Base-by-base conservation (phyloP, 306 rosid genomes). In the Prunus dulcis region DNA sequence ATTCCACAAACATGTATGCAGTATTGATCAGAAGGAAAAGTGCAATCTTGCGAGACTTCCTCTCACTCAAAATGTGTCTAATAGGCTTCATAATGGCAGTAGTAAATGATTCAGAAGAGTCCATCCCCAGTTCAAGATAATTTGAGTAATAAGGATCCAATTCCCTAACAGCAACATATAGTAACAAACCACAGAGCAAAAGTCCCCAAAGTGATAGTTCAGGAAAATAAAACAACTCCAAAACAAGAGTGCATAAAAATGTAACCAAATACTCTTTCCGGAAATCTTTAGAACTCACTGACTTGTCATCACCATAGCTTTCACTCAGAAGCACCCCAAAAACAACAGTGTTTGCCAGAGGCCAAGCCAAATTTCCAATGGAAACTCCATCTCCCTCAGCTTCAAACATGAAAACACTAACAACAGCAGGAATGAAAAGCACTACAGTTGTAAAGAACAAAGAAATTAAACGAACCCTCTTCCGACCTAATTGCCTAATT, bases 151-250 rank as follows among this genome's bases (percentile, higher is more conserved):
- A 81, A 76, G 96, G 92, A 82, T 92, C 92, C 64, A 94, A 87
- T 19, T 89, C 98, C 78, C 96, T 82, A 70, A 92, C 93, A 57
- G 96, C 91, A 51, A 89, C 53, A 76, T 88, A 94, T 0, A 92
- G 87, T 70, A 94, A 84, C 28, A 86, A 69, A 60, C 98, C 98
- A 63, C 93, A 92, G 20, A 92, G 81, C 78, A 92, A 77, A 23
- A 94, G 83, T 68, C 98, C 98, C 97, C 93, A 92, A 47, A 94
- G 92, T 2, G 98, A 92, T 62, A 92, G 88, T 73, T 94, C 84
- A 25, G 98, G 93, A 69, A 84, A 92, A 83, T 94, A 94, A 60
- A 89, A 83, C 78, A 94, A 84, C 80, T 94, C 96, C 80, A 94
- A 84, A 0, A 92, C 74, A 28, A 94, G 79, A 14, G 94, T 92